Evolutionary conservation across 2,329 filamentous ascomycete genomes (phyloP).

Genomic region (Aspergillus piperis): DNA sequence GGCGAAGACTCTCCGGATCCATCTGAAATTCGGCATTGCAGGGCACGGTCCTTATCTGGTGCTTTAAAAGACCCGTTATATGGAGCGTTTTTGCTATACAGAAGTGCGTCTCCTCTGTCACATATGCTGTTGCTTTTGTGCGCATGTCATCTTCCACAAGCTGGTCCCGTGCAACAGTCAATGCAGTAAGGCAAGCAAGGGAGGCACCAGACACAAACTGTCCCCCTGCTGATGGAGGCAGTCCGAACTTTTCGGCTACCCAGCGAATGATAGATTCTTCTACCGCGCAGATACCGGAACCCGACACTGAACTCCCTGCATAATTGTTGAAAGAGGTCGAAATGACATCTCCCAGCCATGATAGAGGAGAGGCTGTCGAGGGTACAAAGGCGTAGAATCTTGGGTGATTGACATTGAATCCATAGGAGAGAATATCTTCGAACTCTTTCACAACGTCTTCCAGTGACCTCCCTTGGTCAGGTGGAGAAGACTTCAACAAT

Average conservation of each 20-base stretch:
- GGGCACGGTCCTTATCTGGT: slow-evolving; percentile 17
- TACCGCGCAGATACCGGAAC: slow-evolving; percentile 14
- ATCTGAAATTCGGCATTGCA: slow-evolving; percentile 18
- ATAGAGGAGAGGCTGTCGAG: slow-evolving; percentile 8
- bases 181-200: slow-evolving; percentile 25
- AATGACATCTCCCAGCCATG: slow-evolving; percentile 11
- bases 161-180: slow-evolving; percentile 22
- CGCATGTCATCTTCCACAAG: slow-evolving; percentile 5
- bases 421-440: slow-evolving; percentile 3
- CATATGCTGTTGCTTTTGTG: slow-evolving; percentile 15
- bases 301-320: slow-evolving; percentile 7
- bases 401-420: slow-evolving; percentile 3
- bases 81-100: slow-evolving; percentile 17
- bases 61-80: slow-evolving; percentile 18
- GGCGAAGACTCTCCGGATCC: slow-evolving; percentile 2
- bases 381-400: slow-evolving; percentile 17
- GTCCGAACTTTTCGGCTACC: slow-evolving; percentile 16
- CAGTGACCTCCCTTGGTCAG: background rate
- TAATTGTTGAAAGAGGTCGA: slow-evolving; percentile 4
- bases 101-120: slow-evolving; percentile 22
- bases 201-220: slow-evolving; percentile 24
- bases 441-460: background rate
- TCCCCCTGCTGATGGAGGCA: slow-evolving; percentile 20
- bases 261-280: slow-evolving; percentile 17
- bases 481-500: background rate